These are phyloP conservation scores for Areca catechu DNA, from an alignment of 176 grass and related monocot genomes.

Conservation along the genomic window DNA sequence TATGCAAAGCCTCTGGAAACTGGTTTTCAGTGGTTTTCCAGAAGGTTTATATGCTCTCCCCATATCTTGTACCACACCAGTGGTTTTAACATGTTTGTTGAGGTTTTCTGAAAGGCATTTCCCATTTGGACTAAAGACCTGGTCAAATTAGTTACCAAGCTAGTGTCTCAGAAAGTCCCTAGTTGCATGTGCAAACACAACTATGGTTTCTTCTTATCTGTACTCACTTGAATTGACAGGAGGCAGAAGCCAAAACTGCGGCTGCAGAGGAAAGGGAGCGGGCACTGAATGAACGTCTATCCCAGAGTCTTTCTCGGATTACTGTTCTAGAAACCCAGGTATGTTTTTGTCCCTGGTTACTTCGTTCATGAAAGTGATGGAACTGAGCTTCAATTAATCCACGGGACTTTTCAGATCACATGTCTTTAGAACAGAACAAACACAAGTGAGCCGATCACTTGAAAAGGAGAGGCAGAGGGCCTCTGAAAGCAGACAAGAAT, in stretches of 20 bases:
- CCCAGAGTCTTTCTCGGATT: conserved; percentile 70
- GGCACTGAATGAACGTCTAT: conserved; percentile 77
- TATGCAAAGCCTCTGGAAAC: too few relatives aligned
- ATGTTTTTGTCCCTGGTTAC: conserved; percentile 10
- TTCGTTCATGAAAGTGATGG: too few relatives aligned
- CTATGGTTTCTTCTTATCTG: too few relatives aligned
- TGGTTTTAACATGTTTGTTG: too few relatives aligned
- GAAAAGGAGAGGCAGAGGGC: conserved; percentile 99
- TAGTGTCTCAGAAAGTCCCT: too few relatives aligned
- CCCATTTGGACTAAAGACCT: too few relatives aligned
- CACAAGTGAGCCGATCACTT: conserved; percentile 89
- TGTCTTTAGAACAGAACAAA: conserved; percentile 99
- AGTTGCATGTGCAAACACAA: too few relatives aligned
- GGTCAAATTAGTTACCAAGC: too few relatives aligned
- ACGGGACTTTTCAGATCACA: conserved; percentile 45
- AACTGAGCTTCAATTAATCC: too few relatives aligned
- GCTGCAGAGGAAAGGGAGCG: conserved; percentile 89
- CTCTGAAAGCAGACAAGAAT: conserved; percentile 98
- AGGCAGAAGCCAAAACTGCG: conserved; percentile 97
- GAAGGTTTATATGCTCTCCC: too few relatives aligned
- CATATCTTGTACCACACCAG: not conserved
- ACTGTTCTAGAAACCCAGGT: conserved; percentile 98
- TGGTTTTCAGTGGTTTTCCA: too few relatives aligned
- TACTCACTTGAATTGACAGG: conserved; percentile 44
- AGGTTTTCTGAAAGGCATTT: too few relatives aligned